Base-by-base conservation (phyloP, 208 protist species). In the Leishmania turanica region DNA sequence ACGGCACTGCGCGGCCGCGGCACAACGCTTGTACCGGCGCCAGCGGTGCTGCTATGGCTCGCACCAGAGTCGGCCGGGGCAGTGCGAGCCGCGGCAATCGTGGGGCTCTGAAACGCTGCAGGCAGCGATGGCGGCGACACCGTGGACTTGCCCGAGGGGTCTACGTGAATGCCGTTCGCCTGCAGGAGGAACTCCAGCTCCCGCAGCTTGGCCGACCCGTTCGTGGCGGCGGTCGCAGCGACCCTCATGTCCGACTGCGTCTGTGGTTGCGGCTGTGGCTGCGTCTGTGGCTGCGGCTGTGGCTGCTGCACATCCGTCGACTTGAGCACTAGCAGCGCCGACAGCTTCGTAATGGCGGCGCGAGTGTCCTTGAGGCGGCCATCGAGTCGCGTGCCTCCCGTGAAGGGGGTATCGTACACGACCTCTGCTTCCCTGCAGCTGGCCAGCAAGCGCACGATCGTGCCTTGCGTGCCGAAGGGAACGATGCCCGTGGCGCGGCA, bases 331-430 rank as follows among this genome's bases (percentile, higher is more conserved):
- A 98, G 90, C 72, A 98, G 87, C 49, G 86, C 82, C 19, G 86
- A 71, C 68, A 95, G 80, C 82, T 94, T 96, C 51, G 86, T 88
- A 54, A 98, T 88, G 64, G 89, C 91, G 1, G 92, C 96, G 53
- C 96, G 91, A 62, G 80, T 89, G 54, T 89, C 85, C 64, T 84
- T 70, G 34, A 97, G 89, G 24, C 94, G 85, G 6, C 96, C 96
- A 58, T 92, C 92, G n/a, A 98, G 89, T 40, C 83, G 81, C 15
- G 84, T 90, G 11, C 93, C 94, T 15, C 92, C 92, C n/a, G 88
- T 90, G 88, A 97, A 98, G 19, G 88, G 83, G 56, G 86, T 78
- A 85, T 98, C 96, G 87, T 96, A 97, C 24, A 98, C 89, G 47
- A 98, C 94, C 81, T 98, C 94, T 45, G 93, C 96, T 62, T 96